Conservation (phyloP, 2,329 filamentous ascomycete species). For the Pseudocercospora macadamiae region DNA sequence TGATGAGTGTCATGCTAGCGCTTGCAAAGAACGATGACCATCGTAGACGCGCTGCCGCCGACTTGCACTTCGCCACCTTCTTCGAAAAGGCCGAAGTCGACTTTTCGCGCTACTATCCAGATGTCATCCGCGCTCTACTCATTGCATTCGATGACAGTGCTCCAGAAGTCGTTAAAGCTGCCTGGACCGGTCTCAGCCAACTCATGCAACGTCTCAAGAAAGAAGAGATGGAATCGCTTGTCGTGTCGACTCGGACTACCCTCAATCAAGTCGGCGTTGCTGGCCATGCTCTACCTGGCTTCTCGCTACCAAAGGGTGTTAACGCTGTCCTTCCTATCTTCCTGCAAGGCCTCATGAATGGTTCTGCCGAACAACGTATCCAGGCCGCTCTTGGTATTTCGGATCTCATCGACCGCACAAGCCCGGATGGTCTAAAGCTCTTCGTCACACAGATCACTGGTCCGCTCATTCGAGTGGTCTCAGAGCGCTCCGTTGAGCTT, state of each 20-base stretch:
- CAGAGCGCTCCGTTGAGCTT: conserved; percentile 92
- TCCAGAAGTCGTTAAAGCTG: conserved; percentile 78
- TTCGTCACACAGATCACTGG: conserved; percentile 98
- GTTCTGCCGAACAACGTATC: conserved; percentile 86
- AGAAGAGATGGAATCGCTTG: conserved; percentile 96
- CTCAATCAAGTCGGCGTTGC: conserved; percentile 86
- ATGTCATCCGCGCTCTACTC: conserved; percentile 86
- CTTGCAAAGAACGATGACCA: conserved; percentile 94
- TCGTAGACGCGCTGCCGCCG: conserved; percentile 75
- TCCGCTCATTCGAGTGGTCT: conserved; percentile 95
- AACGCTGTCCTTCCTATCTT: conserved; percentile 96
- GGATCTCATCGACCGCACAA: conserved; percentile 92
- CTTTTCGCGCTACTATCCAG: conserved; percentile 93
- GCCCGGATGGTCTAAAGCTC: conserved; percentile 81
- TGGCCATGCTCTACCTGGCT: conserved; percentile 82
- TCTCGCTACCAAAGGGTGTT: conserved; percentile 92
- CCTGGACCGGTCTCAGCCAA: conserved; percentile 83
- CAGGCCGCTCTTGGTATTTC: conserved; percentile 92
- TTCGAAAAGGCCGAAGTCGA: conserved; percentile 80
- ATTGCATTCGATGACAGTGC: conserved; percentile 92
- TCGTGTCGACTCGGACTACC: conserved; percentile 81
- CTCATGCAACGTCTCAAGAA: conserved; percentile 90
- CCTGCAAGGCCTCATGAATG: conserved; percentile 96
- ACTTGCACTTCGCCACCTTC: conserved; percentile 81
- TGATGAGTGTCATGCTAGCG: conserved; percentile 89